These are phyloP conservation scores for Trichomonas gallinae DNA, from an alignment of 208 protist genomes.

Conservation along the genomic window DNA sequence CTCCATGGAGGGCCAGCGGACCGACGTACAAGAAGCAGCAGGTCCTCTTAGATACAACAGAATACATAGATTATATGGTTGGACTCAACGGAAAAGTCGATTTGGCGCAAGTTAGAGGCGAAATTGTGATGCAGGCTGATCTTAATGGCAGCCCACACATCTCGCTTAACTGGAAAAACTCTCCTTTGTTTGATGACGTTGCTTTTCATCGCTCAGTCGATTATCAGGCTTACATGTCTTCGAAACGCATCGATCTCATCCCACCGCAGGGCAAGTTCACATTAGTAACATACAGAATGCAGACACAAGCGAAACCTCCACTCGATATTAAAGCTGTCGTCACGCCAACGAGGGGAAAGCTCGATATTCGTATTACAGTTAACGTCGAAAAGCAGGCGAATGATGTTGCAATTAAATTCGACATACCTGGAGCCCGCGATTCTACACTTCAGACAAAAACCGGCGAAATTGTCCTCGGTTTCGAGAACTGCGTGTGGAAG, in stretches of 20 bases:
- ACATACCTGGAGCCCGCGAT: neutral
- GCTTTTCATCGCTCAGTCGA: slow-evolving; percentile 5
- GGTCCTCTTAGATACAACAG: neutral
- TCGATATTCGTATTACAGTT: neutral
- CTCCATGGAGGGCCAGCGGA: neutral
- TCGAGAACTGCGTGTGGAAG: neutral
- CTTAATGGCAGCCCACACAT: neutral
- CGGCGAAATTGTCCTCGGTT: neutral
- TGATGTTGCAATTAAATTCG: neutral
- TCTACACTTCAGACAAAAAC: neutral
- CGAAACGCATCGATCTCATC: neutral
- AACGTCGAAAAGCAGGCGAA: neutral
- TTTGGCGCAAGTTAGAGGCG: neutral
- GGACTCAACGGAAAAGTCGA: neutral
- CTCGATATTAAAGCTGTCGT: neutral
- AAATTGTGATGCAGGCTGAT: neutral
- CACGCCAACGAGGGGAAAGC: neutral
- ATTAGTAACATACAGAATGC: neutral
- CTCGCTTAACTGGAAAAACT: neutral
- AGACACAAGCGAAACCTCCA: neutral
- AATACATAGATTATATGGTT: neutral
- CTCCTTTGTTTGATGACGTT: neutral
- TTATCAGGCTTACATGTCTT: neutral
- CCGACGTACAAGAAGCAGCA: neutral
- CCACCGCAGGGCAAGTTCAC: neutral